Conservation (phyloP, 441 rosid species). For the Arabidopsis hybrid region DNA sequence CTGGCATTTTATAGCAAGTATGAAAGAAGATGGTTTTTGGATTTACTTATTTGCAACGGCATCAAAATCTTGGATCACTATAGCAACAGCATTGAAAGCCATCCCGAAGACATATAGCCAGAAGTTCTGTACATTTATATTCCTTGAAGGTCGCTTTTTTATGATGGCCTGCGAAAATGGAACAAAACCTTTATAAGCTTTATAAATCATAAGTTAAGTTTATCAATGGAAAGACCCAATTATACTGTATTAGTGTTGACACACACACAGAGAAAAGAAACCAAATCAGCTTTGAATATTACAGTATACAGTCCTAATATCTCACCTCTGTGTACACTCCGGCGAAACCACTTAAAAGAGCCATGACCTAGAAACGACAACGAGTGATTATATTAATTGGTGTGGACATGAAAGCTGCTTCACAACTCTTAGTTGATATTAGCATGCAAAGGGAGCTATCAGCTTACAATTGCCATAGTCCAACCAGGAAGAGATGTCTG, state of each 20-base stretch:
- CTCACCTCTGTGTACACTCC: slow-evolving; percentile 96
- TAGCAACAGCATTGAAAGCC: slow-evolving; percentile 93
- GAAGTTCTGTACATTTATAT: slow-evolving; percentile 93
- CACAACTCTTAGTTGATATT: slow-evolving; percentile 25
- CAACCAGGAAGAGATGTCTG: slow-evolving; percentile 89
- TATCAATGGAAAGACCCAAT: not conserved
- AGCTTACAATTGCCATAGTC: slow-evolving; percentile 96
- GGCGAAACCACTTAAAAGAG: slow-evolving; percentile 94
- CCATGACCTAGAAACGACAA: slow-evolving; percentile 74
- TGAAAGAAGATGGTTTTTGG: slow-evolving; percentile 28
- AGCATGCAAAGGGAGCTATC: slow-evolving; percentile 33
- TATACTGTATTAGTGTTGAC: not conserved
- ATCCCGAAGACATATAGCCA: slow-evolving; percentile 96
- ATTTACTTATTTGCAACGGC: slow-evolving; percentile 85
- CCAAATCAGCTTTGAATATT: slow-evolving; percentile 9
- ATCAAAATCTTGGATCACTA: slow-evolving; percentile 86
- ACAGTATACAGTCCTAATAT: not conserved
- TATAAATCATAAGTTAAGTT: not conserved
- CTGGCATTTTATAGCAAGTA: not conserved
- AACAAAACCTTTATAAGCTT: slow-evolving; percentile 21
- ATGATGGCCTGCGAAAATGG: slow-evolving; percentile 83
- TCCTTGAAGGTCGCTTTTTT: slow-evolving; percentile 89
- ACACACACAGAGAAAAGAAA: not conserved
- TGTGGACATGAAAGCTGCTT: slow-evolving; percentile 23
- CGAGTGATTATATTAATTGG: slow-evolving; percentile 16